A percentile compares a stretch with the other conserved stretches of the same genome.
These are phyloP conservation scores for Chamaecrista fasciculata DNA, from an alignment of 306 rosid species.

Conservation along the genomic window DNA sequence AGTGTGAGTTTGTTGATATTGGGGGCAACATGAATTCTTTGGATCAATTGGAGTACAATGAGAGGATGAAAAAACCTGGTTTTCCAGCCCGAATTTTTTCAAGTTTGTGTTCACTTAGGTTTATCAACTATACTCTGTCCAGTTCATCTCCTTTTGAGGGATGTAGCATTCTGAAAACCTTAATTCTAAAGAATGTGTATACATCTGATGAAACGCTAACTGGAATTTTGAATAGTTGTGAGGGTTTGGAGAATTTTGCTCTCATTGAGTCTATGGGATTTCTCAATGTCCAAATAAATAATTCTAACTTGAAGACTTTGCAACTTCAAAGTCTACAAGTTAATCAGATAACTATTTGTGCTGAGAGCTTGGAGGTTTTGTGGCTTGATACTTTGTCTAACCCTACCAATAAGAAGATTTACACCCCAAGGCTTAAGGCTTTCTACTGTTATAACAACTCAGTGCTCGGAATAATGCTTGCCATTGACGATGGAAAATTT, in stretches of 20 bases:
- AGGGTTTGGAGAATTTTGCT: not conserved
- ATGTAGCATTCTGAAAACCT: not conserved
- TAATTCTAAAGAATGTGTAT: not conserved
- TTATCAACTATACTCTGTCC: not conserved
- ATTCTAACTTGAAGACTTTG: constrained; percentile 3
- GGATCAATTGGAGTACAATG: not conserved
- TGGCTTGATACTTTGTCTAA: constrained; percentile 16
- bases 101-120: not conserved
- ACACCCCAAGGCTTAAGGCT: not conserved
- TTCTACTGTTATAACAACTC: not conserved
- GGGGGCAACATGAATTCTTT: not conserved
- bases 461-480: not conserved
- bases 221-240: constrained; percentile 10
- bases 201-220: not conserved
- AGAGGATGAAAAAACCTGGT: not conserved
- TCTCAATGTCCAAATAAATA: not conserved
- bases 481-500: not conserved
- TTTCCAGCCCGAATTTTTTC: not conserved
- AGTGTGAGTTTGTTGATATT: not conserved
- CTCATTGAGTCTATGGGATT: constrained; percentile 1
- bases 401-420: not conserved
- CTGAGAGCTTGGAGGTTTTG: not conserved
- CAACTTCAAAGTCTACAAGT: not conserved
- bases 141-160: not conserved
- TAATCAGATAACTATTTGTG: not conserved